Conservation (phyloP, 768 basidiomycete genomes). For the Erythrobasidium yunnanense region DNA sequence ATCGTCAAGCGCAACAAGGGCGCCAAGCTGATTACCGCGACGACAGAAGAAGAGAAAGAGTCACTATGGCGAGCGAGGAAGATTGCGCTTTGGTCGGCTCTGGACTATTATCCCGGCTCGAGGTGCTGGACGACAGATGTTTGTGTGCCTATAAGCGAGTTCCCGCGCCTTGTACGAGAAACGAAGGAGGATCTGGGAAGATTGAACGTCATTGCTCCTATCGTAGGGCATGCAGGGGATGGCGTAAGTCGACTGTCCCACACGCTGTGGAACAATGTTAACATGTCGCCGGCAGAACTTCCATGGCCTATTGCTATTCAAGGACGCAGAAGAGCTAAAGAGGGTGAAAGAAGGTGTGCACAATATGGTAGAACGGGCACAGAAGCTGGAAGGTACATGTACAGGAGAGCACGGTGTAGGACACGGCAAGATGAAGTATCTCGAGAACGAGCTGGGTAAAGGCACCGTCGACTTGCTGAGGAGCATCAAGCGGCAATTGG, state of each 20-base stretch:
- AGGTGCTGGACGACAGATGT: slow-evolving; percentile 82
- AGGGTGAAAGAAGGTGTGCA: slow-evolving; percentile 35
- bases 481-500: slow-evolving; percentile 65
- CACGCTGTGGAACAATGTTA: too few species aligned
- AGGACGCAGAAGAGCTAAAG: slow-evolving; percentile 31
- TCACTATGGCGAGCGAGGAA: slow-evolving; percentile 54
- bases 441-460: slow-evolving; percentile 67
- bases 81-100: slow-evolving; percentile 32
- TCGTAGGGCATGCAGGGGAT: slow-evolving; percentile 72
- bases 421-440: slow-evolving; percentile 49
- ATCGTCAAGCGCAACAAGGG: slow-evolving; percentile 62
- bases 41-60: slow-evolving; percentile 72
- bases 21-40: slow-evolving; percentile 59
- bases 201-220: slow-evolving; percentile 56
- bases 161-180: slow-evolving; percentile 48
- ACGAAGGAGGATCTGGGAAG: slow-evolving; percentile 65
- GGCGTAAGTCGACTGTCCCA: slow-evolving; percentile 43
- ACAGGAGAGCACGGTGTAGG: slow-evolving; percentile 40
- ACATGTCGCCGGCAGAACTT: slow-evolving; percentile 46
- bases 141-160: slow-evolving; percentile 51
- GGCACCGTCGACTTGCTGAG: slow-evolving; percentile 77
- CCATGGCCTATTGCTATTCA: slow-evolving; percentile 43
- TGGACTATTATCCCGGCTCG: slow-evolving; percentile 48
- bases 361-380: slow-evolving; percentile 43
- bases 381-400: slow-evolving; percentile 45